Percentiles rank a stretch among this genome's conserved stretches.
Conservation (phyloP, 2,329 filamentous ascomycete species). For the Blastomyces gilchristii region DNA sequence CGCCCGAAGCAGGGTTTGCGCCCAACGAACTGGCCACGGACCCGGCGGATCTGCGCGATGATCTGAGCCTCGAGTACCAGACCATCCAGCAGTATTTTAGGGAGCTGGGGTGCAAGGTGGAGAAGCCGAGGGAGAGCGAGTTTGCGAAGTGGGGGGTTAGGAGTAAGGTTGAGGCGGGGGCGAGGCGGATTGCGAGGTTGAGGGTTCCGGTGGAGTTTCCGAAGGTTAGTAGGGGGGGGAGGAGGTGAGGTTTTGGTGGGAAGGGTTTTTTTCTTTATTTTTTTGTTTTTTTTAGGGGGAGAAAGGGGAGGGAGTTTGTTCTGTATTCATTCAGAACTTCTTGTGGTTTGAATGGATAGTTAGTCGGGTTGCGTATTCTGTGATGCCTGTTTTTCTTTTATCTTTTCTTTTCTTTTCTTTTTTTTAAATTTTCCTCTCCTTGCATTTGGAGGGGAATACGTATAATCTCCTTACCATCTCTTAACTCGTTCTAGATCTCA, state of each 20-base stretch:
- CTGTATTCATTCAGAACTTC: no score
- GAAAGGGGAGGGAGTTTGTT: no score
- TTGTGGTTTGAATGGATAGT: no score
- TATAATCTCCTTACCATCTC: no score
- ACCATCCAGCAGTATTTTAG: conserved; percentile 34
- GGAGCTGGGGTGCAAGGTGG: conserved; percentile 37
- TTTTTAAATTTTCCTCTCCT: no score
- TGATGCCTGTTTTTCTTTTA: no score
- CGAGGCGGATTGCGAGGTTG: conserved; percentile 54
- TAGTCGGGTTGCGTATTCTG: no score
- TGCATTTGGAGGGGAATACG: no score
- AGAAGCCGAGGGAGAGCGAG: conserved; percentile 33
- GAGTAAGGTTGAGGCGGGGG: conserved; percentile 48
- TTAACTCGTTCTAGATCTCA: no score
- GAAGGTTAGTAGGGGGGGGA: conserved; percentile 42
- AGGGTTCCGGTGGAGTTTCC: conserved; percentile 75
- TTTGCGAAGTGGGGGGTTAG: conserved; percentile 39
- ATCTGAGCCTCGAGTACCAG: conserved; percentile 31
- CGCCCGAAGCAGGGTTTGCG: conserved; percentile 29
- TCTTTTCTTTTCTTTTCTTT: no score
- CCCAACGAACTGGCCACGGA: conserved; percentile 35
- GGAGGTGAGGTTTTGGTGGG: conserved; percentile 16
- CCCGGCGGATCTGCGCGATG: conserved; percentile 36
- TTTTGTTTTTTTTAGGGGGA: not conserved
- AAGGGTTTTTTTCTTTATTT: not conserved